Evolutionary conservation across 352 stramenopile species (phyloP).

Genomic region (Ophiocytium majus): DNA sequence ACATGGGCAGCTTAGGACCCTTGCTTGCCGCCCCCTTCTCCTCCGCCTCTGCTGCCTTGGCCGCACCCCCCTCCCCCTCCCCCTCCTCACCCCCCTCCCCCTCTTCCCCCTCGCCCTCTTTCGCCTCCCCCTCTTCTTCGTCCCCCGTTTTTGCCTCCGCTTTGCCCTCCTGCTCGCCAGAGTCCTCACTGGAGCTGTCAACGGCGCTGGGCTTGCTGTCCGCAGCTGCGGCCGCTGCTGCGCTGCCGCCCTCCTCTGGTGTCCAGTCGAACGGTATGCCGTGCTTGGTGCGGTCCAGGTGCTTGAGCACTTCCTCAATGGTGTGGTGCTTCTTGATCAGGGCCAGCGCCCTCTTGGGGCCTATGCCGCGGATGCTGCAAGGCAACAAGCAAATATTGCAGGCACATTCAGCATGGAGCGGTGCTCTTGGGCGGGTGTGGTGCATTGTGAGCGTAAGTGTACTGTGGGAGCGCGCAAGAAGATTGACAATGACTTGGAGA

Average conservation of each 20-base stretch:
- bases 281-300: constrained; percentile 44
- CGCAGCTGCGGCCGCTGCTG: no score
- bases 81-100: background rate
- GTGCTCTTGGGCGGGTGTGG: no score
- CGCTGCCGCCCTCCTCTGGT: background rate
- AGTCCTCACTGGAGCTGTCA: no score
- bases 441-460: no score
- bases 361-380: constrained; percentile 88
- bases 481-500: no score
- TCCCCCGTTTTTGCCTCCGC: background rate
- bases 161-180: constrained; percentile 23
- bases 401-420: no score
- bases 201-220: no score
- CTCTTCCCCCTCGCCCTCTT: constrained; percentile 5
- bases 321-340: constrained; percentile 70
- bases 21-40: constrained; percentile 23
- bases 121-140: constrained; percentile 24
- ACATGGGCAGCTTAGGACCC: constrained; percentile 40
- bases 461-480: no score
- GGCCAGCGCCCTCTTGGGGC: constrained; percentile 94
- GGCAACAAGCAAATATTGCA: no score
- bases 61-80: background rate
- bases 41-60: background rate
- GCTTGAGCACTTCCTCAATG: constrained; percentile 50
- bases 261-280: constrained; percentile 44